Percentiles rank a stretch among this genome's conserved stretches.
These are phyloP conservation scores for Omphalea diandra DNA, from an alignment of 441 rosid genomes.

Conservation along the genomic window DNA sequence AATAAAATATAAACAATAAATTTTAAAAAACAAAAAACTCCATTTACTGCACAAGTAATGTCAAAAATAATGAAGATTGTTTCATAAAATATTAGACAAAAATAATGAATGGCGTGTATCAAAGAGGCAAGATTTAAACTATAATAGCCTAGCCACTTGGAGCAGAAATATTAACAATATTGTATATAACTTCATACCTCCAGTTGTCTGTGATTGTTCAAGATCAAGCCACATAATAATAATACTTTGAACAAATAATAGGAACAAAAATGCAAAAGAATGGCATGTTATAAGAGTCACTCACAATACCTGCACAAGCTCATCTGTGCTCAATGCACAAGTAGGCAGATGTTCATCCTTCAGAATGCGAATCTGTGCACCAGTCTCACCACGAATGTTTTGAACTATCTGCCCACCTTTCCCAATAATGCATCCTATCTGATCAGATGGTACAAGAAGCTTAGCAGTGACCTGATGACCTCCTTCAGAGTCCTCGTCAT, in stretches of 20 bases:
- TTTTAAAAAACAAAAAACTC: background rate
- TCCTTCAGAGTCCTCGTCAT: conserved; percentile 56
- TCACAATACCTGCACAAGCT: conserved; percentile 81
- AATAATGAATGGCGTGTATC: background rate
- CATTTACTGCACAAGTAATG: background rate
- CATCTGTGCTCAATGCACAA: conserved; percentile 84
- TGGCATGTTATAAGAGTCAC: conserved; percentile 3
- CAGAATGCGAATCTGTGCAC: conserved; percentile 88
- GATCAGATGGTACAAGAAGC: conserved; percentile 96
- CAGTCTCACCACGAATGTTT: conserved; percentile 80
- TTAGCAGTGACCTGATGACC: conserved; percentile 64
- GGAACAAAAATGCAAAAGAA: no score
- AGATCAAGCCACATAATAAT: background rate
- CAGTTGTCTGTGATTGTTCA: background rate
- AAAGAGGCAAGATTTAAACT: background rate
- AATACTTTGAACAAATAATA: background rate
- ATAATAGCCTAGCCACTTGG: background rate
- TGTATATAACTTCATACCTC: background rate
- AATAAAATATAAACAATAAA: background rate
- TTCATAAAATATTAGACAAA: background rate
- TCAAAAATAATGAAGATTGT: background rate
- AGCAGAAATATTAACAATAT: background rate
- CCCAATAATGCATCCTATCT: conserved; percentile 96
- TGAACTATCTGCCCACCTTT: conserved; percentile 96
- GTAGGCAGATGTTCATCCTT: conserved; percentile 89